Evolutionary conservation across 2,329 filamentous ascomycete species (phyloP), one percentile per base, ranked within the genome.

Genomic region (Coniosporium tulheliwenetii): DNA sequence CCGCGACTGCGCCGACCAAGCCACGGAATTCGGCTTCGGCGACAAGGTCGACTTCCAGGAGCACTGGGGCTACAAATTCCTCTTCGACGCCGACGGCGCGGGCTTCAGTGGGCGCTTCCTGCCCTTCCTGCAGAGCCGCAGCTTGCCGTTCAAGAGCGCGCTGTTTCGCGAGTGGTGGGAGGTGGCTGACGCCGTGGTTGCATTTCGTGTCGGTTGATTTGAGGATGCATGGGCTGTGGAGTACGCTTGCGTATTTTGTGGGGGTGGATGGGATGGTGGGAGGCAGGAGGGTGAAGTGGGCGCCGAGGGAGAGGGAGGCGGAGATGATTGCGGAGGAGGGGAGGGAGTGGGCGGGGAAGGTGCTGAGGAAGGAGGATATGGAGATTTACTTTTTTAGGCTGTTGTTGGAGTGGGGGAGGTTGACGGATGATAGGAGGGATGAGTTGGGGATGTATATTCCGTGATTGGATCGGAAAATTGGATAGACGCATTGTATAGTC

Each of bases 71-170:
- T 86, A 81, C 62, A 87, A 85, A 57, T 86, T 89, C 54, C 70
- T 96, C 7, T 74, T 95, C 29, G 91, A 98, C 58, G 81, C 98
- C 45, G 91, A 98, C 59, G 91, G 91, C 26, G 96, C 96, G 56
- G 91, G 89, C 15, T 98, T 96, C 59, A 87, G 80, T 12, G 91
- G 91, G 1, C 79, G 91, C 10, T 98, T 94, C 64, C 91, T 95
- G 57, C 83, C 86, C 0, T 94, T 96, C 56, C 65, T 98, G 40
- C 73, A 77, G 49, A 87, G 81, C 54, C 75, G 73, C 48, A 93
- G 83, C 54, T 66, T 95, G 48, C 80, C 87, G 14, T 91, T 85
- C 64, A 98, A 98, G 64, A 77, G 89, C 60, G 82, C 86, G 12
- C 61, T 98, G 33, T 96, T 95, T 58, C 73, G 84, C 19, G 91